Evolutionary conservation across 192 early-diverging fungal species (phyloP), one percentile per base, ranked within the genome.

Genomic region (Phlyctochytrium planicorne): DNA sequence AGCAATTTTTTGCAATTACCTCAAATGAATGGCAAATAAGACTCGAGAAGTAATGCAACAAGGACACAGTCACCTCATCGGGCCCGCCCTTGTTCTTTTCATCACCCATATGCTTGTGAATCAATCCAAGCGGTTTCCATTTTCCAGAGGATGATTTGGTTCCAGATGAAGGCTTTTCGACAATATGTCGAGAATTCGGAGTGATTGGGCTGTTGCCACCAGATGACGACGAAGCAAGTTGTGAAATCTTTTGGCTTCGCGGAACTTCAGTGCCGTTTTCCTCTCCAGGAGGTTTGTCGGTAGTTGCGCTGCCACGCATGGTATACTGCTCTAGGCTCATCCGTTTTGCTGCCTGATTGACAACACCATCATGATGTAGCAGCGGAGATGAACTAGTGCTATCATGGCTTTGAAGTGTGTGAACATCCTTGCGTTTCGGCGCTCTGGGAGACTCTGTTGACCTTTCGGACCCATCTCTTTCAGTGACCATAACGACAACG

Each of bases 101-200:
- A 20, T 47, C 40, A 47, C 40, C 40, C 40, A 47, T 47, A 47
- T 47, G 40, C 40, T 47, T 47, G 40, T 47, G 40, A 47, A 47
- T 47, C 6, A 47, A 20, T 47, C 40, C 40, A 20, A 14, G 20
- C 10, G 6, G 40, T 20, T 47, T 47, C 40, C 40, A 47, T 20
- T 47, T 47, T 47, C 40, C 40, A 47, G 40, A 47, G 40, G 40
- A 14, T 47, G 6, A n/a, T n/a, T n/a, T n/a, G n/a, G n/a, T n/a
- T 47, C 10, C 20, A 47, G 40, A 6, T 20, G 6, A 20, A 6
- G 6, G 40, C 40, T 47, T 6, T 47, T 47, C 40, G 40, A 6
- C 20, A 14, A 20, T 20, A 14, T 20, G 10, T 47, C 40, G 6
- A 6, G 20, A 47, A 20, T 20, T 47, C 40, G 40, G 40, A 6